phyloP scores from a whole-genome alignment of 1,284 basidiomycete genomes.

The Ceratobasidium sp. region DNA sequence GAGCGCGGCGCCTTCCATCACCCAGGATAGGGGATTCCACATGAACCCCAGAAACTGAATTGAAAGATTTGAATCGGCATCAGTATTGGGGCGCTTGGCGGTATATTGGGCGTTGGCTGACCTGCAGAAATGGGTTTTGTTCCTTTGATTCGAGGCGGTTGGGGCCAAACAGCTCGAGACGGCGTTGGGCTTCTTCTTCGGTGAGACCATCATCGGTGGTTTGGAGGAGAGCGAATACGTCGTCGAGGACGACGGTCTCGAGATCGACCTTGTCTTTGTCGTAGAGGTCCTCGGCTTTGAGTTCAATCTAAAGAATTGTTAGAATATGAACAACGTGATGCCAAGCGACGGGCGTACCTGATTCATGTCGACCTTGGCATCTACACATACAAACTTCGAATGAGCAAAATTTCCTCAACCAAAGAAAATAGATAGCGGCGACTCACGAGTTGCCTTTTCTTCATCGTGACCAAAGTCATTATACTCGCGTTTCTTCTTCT shows the following conservation, averaged over 20 bases:
- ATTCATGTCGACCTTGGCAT: slow-evolving; percentile 90
- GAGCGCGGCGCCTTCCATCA: slow-evolving; percentile 98
- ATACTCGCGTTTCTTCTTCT: slow-evolving; percentile 89
- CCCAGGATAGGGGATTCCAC: slow-evolving; percentile 99
- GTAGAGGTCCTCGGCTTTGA: slow-evolving; percentile 95
- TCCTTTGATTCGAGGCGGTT: slow-evolving; percentile 95
- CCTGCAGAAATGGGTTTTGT: slow-evolving; percentile 88
- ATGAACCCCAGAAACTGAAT: slow-evolving; percentile 93
- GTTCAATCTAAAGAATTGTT: slow-evolving; percentile 45
- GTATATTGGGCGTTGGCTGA: slow-evolving; percentile 55
- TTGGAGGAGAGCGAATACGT: slow-evolving; percentile 96
- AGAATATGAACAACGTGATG: slow-evolving; percentile 8
- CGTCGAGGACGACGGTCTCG: slow-evolving; percentile 96
- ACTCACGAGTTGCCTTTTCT: slow-evolving; percentile 77
- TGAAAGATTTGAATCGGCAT: slow-evolving; percentile 53
- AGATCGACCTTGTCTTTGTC: slow-evolving; percentile 99
- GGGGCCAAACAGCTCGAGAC: slow-evolving; percentile 95
- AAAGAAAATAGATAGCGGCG: slow-evolving; percentile 47
- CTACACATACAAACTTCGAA: slow-evolving; percentile 57
- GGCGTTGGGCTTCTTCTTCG: slow-evolving; percentile 81
- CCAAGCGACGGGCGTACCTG: slow-evolving; percentile 63
- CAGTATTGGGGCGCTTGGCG: neutral
- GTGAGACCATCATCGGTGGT: slow-evolving; percentile 86
- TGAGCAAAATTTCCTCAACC: slow-evolving; percentile 4
- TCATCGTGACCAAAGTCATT: slow-evolving; percentile 90